A percentile compares a stretch with the other conserved stretches of the same genome.
These are phyloP conservation scores for Erigeron canadensis DNA, from an alignment of 129 eudicot species.

Conservation along the genomic window DNA sequence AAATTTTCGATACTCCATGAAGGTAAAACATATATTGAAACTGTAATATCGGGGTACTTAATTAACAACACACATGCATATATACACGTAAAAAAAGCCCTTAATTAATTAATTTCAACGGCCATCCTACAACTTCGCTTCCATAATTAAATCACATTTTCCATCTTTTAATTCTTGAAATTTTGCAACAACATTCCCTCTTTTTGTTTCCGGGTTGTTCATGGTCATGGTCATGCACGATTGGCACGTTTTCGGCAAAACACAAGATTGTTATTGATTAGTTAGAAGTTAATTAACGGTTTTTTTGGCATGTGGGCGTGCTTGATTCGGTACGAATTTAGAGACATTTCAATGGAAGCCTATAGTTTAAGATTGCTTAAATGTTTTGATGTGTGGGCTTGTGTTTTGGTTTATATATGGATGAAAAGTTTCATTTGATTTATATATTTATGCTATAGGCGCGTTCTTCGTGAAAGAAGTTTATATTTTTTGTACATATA, in stretches of 20 bases:
- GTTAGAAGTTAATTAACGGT: slow-evolving; percentile 9
- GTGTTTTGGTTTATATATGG: slow-evolving; percentile 26
- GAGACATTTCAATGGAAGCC: slow-evolving; percentile 32
- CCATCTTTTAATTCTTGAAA: slow-evolving; percentile 15
- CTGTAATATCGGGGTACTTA: too few relatives aligned
- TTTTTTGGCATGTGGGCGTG: slow-evolving; percentile 49
- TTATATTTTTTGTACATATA: slow-evolving; percentile 21
- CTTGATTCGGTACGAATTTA: slow-evolving; percentile 34
- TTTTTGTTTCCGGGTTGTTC: not conserved
- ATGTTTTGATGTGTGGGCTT: slow-evolving; percentile 23
- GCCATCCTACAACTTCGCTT: slow-evolving; percentile 4
- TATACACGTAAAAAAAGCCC: too few relatives aligned
- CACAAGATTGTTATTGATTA: not conserved
- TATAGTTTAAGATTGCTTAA: slow-evolving; percentile 10
- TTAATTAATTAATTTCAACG: too few relatives aligned
- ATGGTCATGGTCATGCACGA: not conserved
- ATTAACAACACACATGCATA: too few relatives aligned
- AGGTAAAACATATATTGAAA: not conserved
- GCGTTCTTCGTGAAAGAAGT: slow-evolving; percentile 28
- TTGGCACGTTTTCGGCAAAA: not conserved
- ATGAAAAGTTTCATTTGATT: slow-evolving; percentile 10
- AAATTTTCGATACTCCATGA: slow-evolving; percentile 14
- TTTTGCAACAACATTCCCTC: slow-evolving; percentile 8
- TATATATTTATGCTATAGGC: slow-evolving; percentile 27
- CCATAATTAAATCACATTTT: slow-evolving; percentile 31